A percentile compares a stretch with the other conserved stretches of the same genome.
These are phyloP conservation scores for Phlegmacium glaucopus DNA, from an alignment of 768 basidiomycete species.

Conservation along the genomic window DNA sequence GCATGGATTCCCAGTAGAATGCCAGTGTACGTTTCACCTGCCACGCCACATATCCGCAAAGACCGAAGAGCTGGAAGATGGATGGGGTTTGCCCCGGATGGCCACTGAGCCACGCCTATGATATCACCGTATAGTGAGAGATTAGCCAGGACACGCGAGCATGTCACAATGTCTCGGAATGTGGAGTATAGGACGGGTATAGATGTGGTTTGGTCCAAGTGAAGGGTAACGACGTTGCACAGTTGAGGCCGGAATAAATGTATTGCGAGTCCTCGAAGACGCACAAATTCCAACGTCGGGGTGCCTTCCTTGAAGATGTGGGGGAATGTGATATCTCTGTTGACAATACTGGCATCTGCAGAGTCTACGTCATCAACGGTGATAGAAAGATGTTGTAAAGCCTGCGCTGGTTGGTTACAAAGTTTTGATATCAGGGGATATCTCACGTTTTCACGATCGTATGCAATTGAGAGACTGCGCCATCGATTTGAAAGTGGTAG, in stretches of 20 bases:
- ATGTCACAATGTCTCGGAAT: slow-evolving; percentile 33
- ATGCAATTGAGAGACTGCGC: slow-evolving; percentile 31
- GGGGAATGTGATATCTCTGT: slow-evolving; percentile 16
- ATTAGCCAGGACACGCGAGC: slow-evolving; percentile 30
- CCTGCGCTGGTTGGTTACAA: slow-evolving; percentile 25
- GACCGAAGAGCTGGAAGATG: slow-evolving; percentile 33
- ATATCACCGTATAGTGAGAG: slow-evolving; percentile 46
- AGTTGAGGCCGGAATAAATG: slow-evolving; percentile 37
- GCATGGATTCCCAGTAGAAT: slow-evolving; percentile 37
- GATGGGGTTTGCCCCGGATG: slow-evolving; percentile 20
- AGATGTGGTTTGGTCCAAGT: slow-evolving; percentile 39
- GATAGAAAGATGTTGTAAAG: slow-evolving; percentile 37
- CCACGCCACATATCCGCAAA: slow-evolving; percentile 38
- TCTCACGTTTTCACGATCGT: slow-evolving; percentile 19
- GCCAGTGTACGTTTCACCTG: slow-evolving; percentile 33
- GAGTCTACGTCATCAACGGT: slow-evolving; percentile 29
- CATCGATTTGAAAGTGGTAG: slow-evolving; percentile 32
- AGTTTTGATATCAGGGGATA: slow-evolving; percentile 28
- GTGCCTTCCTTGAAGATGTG: slow-evolving; percentile 26
- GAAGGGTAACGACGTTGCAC: slow-evolving; percentile 33
- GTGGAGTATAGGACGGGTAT: slow-evolving; percentile 32
- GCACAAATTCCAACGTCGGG: slow-evolving; percentile 33
- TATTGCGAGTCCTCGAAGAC: slow-evolving; percentile 42
- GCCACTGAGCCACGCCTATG: slow-evolving; percentile 25
- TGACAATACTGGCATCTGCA: slow-evolving; percentile 8